A percentile compares a stretch with the other conserved stretches of the same genome.
Evolutionary conservation across 345 rosid species (phyloP).

Genomic region (Melaleuca quinquenervia): DNA sequence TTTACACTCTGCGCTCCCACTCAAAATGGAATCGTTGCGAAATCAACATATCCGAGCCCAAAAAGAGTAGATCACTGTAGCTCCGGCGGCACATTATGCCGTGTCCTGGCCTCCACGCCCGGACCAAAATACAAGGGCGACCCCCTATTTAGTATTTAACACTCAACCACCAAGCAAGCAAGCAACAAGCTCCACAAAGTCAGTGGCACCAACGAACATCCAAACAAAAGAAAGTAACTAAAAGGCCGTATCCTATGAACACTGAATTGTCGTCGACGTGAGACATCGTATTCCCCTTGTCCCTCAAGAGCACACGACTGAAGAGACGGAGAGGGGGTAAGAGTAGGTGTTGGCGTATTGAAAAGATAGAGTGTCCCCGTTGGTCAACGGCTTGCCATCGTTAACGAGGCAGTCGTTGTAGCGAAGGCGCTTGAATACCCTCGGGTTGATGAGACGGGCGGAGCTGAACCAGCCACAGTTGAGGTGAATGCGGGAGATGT

Average conservation of each 20-base stretch:
- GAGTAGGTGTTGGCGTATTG: conserved; percentile 66
- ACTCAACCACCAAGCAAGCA: not conserved
- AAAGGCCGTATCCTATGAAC: not conserved
- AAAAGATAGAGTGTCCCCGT: conserved; percentile 53
- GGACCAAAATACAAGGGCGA: not conserved
- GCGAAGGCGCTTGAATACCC: conserved; percentile 61
- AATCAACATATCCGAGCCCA: not conserved
- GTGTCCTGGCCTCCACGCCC: not conserved
- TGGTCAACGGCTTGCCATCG: conserved; percentile 56
- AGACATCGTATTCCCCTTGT: not conserved
- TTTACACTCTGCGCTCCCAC: not conserved
- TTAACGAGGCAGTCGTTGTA: conserved; percentile 87
- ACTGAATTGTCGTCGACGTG: not conserved
- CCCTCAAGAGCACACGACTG: conserved; percentile 34
- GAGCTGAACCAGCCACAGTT: conserved; percentile 94
- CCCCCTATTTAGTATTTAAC: not conserved
- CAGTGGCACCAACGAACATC: not conserved
- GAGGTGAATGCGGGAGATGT: conserved; percentile 56
- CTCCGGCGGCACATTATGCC: not conserved
- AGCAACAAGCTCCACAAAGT: not conserved
- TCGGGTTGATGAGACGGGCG: conserved; percentile 60
- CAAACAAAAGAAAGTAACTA: not conserved
- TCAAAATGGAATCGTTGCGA: not conserved
- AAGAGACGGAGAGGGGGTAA: conserved; percentile 65
- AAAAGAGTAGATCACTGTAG: not conserved